Conservation (phyloP, 1,139 yeast genomes). For the Diutina pseudorugosa region DNA sequence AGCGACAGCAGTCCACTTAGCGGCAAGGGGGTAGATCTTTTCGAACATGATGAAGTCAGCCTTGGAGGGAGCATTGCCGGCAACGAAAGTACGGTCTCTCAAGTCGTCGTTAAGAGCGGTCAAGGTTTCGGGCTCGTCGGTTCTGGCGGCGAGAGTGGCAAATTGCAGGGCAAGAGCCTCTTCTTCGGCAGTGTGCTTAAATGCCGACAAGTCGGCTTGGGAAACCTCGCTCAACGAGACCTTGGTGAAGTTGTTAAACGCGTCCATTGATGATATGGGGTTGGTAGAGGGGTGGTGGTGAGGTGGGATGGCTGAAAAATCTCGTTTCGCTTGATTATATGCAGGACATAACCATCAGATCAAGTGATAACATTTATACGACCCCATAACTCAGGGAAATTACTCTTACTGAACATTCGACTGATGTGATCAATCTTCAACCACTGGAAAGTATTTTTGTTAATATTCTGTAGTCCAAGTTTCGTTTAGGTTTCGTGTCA, state of each 20-base stretch:
- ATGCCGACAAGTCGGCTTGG: constrained; percentile 1
- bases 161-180: constrained; percentile 76
- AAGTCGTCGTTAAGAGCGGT: constrained; percentile 56
- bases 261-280: neutral
- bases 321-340: neutral
- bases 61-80: constrained; percentile 51
- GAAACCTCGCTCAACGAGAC: constrained; percentile 7
- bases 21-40: constrained; percentile 47
- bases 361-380: neutral
- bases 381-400: too few species aligned
- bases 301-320: neutral
- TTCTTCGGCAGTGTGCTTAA: constrained; percentile 25
- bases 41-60: constrained; percentile 63
- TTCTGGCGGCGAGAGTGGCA: constrained; percentile 53
- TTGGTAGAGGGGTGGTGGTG: neutral
- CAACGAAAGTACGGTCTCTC: constrained; percentile 56
- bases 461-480: too few species aligned
- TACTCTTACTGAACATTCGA: too few species aligned
- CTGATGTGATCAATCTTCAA: too few species aligned
- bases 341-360: neutral
- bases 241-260: constrained; percentile 8
- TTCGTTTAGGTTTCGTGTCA: too few species aligned
- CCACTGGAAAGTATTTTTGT: too few species aligned
- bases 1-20: constrained; percentile 35
- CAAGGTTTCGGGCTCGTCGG: constrained; percentile 37